Percentiles rank a stretch among this genome's conserved stretches.
Conservation (phyloP, 257 asterid species). For the Capsicum pubescens region DNA sequence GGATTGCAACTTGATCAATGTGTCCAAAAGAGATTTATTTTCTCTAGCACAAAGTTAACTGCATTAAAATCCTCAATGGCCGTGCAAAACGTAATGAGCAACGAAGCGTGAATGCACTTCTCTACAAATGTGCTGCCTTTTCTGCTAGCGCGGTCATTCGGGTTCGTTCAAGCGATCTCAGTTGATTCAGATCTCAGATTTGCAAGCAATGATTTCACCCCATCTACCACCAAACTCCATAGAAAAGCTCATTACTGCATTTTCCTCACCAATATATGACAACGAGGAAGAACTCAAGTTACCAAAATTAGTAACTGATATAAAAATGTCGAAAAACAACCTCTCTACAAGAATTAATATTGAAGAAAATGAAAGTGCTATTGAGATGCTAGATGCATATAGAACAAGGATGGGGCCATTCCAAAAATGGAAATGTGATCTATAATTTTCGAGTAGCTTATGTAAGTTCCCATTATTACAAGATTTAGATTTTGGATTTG, state of each 20-base stretch:
- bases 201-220: not conserved
- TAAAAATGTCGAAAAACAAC: not conserved
- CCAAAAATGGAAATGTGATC: not conserved
- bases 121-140: not conserved
- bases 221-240: not conserved
- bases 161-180: not conserved
- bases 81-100: not conserved
- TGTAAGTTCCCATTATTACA: not conserved
- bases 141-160: not conserved
- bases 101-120: slow-evolving; percentile 14
- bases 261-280: not conserved
- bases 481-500: slow-evolving; percentile 28
- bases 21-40: slow-evolving; percentile 9
- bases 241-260: not conserved
- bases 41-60: not conserved
- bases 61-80: not conserved
- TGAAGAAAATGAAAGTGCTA: too few species aligned
- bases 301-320: not conserved
- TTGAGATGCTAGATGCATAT: too few species aligned
- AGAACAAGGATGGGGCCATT: not conserved
- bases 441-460: not conserved
- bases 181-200: not conserved
- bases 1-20: not conserved
- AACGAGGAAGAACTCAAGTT: not conserved
- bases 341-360: not conserved